phyloP scores from a whole-genome alignment of 768 basidiomycete species.

The Tylopilus intermedius region DNA sequence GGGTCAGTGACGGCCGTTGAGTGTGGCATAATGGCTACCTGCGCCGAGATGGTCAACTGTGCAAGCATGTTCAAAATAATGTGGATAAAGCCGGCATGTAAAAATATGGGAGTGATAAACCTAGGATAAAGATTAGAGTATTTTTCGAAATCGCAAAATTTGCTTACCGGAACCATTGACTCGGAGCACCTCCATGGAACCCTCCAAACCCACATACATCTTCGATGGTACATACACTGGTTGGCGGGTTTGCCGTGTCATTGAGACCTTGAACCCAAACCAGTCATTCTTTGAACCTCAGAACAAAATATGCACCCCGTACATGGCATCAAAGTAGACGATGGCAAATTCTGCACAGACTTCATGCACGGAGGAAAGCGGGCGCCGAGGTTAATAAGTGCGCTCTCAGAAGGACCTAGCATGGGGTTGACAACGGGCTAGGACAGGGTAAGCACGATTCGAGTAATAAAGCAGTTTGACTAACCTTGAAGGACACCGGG shows the following conservation, averaged over 20 bases:
- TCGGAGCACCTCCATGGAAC: slow-evolving; percentile 39
- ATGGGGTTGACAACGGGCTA: slow-evolving; percentile 83
- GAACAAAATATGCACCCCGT: slow-evolving; percentile 17
- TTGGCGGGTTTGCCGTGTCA: slow-evolving; percentile 76
- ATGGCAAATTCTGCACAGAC: slow-evolving; percentile 49
- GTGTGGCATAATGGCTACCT: slow-evolving; percentile 38
- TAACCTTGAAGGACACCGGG: slow-evolving; percentile 79
- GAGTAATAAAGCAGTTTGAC: slow-evolving; percentile 7
- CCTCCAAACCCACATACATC: slow-evolving; percentile 89
- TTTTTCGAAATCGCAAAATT: slow-evolving; percentile 38
- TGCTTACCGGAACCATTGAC: slow-evolving; percentile 53
- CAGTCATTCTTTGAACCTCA: slow-evolving; percentile 6
- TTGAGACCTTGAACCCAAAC: slow-evolving; percentile 54
- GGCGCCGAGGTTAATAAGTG: slow-evolving; percentile 82
- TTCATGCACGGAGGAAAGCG: slow-evolving; percentile 96
- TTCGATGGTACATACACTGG: slow-evolving; percentile 66
- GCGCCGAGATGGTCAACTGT: slow-evolving; percentile 73
- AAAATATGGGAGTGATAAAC: slow-evolving; percentile 84
- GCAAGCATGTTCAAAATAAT: slow-evolving; percentile 86
- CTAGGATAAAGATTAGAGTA: slow-evolving; percentile 39
- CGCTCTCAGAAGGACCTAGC: slow-evolving; percentile 84
- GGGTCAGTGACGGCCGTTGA: background rate
- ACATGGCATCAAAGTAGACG: slow-evolving; percentile 58
- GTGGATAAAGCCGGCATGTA: slow-evolving; percentile 97
- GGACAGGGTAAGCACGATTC: slow-evolving; percentile 7